Evolutionary conservation across 768 basidiomycete species (phyloP), one percentile per base, ranked within the genome.

Genomic region (Tubosaeta sp.): DNA sequence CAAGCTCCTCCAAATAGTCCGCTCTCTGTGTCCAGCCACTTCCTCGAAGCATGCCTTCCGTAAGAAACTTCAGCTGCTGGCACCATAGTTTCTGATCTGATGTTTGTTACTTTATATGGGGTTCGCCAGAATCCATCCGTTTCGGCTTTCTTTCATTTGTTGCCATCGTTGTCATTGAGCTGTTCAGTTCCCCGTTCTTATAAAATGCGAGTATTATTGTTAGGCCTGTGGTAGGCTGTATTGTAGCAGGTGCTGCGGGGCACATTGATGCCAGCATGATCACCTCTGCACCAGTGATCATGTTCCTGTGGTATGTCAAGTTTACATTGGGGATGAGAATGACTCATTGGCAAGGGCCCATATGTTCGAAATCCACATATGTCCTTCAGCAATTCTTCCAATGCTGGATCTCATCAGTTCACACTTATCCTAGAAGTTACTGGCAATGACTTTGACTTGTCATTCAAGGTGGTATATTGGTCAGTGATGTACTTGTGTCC

Each of bases 101-200:
- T n/a, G 22, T 22, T 41, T 16, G 8, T 25, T n/a, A 27, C 13
- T 29, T 16, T 34, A 83, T 81, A 6, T 93, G 88, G 87, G 91
- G 88, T 9, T 85, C 85, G 0, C 84, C 91, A 0, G 79, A 91
- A 62, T 90, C 89, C 71, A 86, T 93, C 44, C 90, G 91, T 5
- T 79, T 95, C 25, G 91, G 91, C 0, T 93, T 95, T 76, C 74
- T 93, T 26, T 85, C 85, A 0, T 93, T 92, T 69, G 61, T 83
- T 43, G 75, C 80, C 10, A 91, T 91, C 59, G 78, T 92, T 59
- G 64, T 92, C 27, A 85, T 85, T 1, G 90, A 94, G 65, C 68
- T 91, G n/a, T 89, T 91, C 57, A 91, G 91, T 7, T 85, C 84
- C 4, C 91, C 90, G 0, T 93, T 22, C 3, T 22, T 22, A 3